phyloP scores from a whole-genome alignment of 73 alveolate species.

The Uronychia setigera region DNA sequence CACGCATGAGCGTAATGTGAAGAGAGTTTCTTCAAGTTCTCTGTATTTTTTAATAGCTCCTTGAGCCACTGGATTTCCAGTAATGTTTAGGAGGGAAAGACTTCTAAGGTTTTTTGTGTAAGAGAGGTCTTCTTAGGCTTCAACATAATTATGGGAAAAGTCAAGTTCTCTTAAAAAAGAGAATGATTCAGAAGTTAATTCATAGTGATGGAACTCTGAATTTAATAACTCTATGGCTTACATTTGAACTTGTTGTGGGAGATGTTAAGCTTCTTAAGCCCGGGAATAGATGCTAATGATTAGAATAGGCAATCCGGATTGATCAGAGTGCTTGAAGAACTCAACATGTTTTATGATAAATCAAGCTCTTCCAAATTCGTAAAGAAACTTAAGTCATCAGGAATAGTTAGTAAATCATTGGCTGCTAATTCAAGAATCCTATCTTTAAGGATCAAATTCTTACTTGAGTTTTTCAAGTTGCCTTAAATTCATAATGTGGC shows the following conservation, averaged over 20 bases:
- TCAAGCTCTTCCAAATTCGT: conserved; percentile 22
- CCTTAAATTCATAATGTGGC: conserved; percentile 19
- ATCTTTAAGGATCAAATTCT: neutral
- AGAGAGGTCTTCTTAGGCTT: conserved; percentile 40
- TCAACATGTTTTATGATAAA: conserved; percentile 30
- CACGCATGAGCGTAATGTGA: conserved; percentile 40
- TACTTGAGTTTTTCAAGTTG: conserved; percentile 13
- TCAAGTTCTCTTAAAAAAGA: conserved; percentile 45
- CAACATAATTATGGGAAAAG: conserved; percentile 37
- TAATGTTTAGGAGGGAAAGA: conserved; percentile 44
- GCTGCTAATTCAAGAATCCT: conserved; percentile 45
- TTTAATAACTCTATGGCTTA: conserved; percentile 37
- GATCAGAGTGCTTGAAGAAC: conserved; percentile 40
- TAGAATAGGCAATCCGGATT: conserved; percentile 44
- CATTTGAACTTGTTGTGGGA: conserved; percentile 48
- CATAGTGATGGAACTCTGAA: conserved; percentile 16
- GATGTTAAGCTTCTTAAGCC: conserved; percentile 48
- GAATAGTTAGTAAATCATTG: conserved; percentile 56
- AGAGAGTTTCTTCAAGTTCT: conserved; percentile 47
- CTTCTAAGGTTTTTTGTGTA: conserved; percentile 26
- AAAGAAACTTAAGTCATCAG: conserved; percentile 48
- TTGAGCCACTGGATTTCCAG: conserved; percentile 64
- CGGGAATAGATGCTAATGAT: conserved; percentile 33
- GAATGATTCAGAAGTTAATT: conserved; percentile 17
- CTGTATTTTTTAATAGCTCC: conserved; percentile 27